Conservation (phyloP, 164 flowering plant genomes). For the Liriodendron chinense region DNA sequence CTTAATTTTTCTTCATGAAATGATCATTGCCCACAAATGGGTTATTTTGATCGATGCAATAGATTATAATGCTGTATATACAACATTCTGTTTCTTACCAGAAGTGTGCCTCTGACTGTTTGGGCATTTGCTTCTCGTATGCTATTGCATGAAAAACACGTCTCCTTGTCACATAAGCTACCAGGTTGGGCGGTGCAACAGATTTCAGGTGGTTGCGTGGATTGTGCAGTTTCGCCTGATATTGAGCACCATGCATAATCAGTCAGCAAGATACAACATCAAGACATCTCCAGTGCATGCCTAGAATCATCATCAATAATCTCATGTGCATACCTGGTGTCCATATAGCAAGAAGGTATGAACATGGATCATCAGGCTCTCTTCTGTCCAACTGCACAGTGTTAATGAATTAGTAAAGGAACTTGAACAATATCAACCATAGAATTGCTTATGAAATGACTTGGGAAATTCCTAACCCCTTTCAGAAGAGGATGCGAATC, state of each 20-base stretch:
- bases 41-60: background rate
- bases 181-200: slow-evolving; percentile 44
- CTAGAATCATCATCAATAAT: background rate
- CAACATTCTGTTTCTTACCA: slow-evolving; percentile 40
- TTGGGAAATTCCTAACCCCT: slow-evolving; percentile 48
- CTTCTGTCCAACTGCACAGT: slow-evolving; percentile 64
- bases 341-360: slow-evolving; percentile 97
- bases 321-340: slow-evolving; percentile 70
- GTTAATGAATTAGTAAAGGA: slow-evolving; percentile 1
- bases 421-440: background rate
- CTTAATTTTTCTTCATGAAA: background rate
- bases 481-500: slow-evolving; percentile 83
- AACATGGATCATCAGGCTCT: slow-evolving; percentile 80
- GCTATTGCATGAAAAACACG: slow-evolving; percentile 78
- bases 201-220: slow-evolving; percentile 63
- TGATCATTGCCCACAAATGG: background rate
- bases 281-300: background rate
- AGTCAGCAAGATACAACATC: background rate
- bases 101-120: slow-evolving; percentile 72
- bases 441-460: background rate
- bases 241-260: background rate
- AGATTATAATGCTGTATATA: background rate
- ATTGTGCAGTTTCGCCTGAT: slow-evolving; percentile 85
- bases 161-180: slow-evolving; percentile 45
- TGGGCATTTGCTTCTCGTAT: slow-evolving; percentile 60